Evolutionary conservation across 2,329 filamentous ascomycete genomes (phyloP).

Genomic region (Hypoxylon sp.): DNA sequence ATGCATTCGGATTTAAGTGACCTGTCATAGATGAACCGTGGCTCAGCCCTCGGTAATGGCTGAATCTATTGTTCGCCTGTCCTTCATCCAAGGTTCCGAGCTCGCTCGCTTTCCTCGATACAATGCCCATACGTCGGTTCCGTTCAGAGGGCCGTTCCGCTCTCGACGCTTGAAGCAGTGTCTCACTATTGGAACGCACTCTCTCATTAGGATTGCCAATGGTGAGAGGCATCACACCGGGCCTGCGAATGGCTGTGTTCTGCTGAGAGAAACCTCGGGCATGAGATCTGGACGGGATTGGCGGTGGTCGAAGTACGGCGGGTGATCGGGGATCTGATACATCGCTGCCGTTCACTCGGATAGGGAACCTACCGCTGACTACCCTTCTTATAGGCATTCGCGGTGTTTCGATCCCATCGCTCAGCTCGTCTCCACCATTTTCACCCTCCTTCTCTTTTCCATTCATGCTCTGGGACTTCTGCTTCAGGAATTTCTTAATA

Average conservation of each 20-base stretch:
- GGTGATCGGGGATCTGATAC: slow-evolving; percentile 76
- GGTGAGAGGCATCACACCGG: slow-evolving; percentile 77
- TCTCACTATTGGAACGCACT: slow-evolving; percentile 73
- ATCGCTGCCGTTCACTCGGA: slow-evolving; percentile 80
- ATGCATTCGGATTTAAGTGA: slow-evolving; percentile 51
- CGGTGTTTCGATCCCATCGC: slow-evolving; percentile 83
- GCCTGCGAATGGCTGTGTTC: slow-evolving; percentile 72
- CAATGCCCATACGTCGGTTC: slow-evolving; percentile 72
- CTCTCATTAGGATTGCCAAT: slow-evolving; percentile 78
- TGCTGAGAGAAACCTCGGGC: slow-evolving; percentile 80
- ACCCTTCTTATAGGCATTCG: slow-evolving; percentile 74
- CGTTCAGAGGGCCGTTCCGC: slow-evolving; percentile 66
- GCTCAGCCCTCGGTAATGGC: slow-evolving; percentile 74
- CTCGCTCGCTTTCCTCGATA: slow-evolving; percentile 70
- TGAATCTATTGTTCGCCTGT: slow-evolving; percentile 72
- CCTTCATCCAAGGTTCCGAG: slow-evolving; percentile 72
- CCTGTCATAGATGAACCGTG: slow-evolving; percentile 77
- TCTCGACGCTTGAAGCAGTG: slow-evolving; percentile 61
- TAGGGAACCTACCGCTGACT: slow-evolving; percentile 73
- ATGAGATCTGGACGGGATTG: slow-evolving; percentile 84
- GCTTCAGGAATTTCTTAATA: slow-evolving; percentile 71
- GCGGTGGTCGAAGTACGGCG: slow-evolving; percentile 73
- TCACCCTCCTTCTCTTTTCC: slow-evolving; percentile 65
- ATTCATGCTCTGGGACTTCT: slow-evolving; percentile 59
- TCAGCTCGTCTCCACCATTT: slow-evolving; percentile 69